Percentiles rank a stretch among this genome's conserved stretches.
These are phyloP conservation scores for Mycena vulgaris DNA, from an alignment of 768 basidiomycete genomes.

Conservation along the genomic window DNA sequence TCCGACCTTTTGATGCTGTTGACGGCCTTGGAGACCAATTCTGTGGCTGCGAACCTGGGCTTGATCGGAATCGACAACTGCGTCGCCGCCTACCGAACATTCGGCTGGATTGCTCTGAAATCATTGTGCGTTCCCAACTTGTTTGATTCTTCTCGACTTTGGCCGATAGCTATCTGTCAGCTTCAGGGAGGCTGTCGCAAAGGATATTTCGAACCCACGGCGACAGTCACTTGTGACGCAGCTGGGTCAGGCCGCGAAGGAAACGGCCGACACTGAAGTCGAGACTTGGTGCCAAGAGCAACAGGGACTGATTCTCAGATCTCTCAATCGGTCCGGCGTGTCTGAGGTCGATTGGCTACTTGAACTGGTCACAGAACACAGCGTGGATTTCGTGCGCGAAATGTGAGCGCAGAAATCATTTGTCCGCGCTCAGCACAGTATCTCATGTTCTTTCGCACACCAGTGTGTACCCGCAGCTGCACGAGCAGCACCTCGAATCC, in stretches of 20 bases:
- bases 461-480: slow-evolving; percentile 8
- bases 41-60: background rate
- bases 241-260: background rate
- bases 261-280: background rate
- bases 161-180: background rate
- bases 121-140: background rate
- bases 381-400: background rate
- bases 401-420: background rate
- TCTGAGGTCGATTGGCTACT: slow-evolving; percentile 17
- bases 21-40: background rate
- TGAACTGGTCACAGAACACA: background rate
- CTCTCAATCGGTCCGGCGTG: background rate
- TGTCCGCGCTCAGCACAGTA: background rate
- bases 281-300: background rate
- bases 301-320: background rate
- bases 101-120: slow-evolving; percentile 22
- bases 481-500: slow-evolving; percentile 5
- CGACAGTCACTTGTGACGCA: background rate
- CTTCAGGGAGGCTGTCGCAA: background rate
- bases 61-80: slow-evolving; percentile 6
- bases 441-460: background rate
- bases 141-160: background rate
- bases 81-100: background rate
- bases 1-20: slow-evolving; percentile 9
- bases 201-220: background rate